A percentile compares a stretch with the other conserved stretches of the same genome.
phyloP scores from a whole-genome alignment of 495 filamentous ascomycete species.

The Tuber brumale region DNA sequence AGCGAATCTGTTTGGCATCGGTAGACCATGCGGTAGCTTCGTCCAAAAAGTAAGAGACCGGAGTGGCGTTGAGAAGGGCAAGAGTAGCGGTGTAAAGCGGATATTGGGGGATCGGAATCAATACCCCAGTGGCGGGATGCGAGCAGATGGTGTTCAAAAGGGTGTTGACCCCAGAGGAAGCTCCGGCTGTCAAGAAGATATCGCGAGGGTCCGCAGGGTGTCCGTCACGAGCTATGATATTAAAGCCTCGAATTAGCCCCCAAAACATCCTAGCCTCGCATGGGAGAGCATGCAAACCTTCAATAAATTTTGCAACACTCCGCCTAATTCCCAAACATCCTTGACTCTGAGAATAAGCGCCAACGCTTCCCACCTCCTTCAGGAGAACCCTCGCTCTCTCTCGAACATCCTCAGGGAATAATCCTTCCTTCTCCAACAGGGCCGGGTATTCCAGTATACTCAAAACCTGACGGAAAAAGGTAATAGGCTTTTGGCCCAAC shows the following conservation, averaged over 20 bases:
- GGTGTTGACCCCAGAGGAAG: constrained; percentile 89
- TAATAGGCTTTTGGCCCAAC: constrained; percentile 96
- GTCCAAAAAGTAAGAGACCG: constrained; percentile 88
- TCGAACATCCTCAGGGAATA: constrained; percentile 63
- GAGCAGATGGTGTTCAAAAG: constrained; percentile 84
- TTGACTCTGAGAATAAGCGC: constrained; percentile 92
- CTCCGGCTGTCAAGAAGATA: constrained; percentile 83
- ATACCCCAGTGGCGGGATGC: constrained; percentile 67
- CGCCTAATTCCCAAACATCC: constrained; percentile 77
- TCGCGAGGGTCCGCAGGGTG: constrained; percentile 68
- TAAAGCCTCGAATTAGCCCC: constrained; percentile 8
- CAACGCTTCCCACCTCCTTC: constrained; percentile 77
- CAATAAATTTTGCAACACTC: constrained; percentile 86
- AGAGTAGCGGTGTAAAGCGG: constrained; percentile 95
- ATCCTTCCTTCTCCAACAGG: constrained; percentile 63
- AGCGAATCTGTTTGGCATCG: constrained; percentile 65
- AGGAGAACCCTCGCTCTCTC: constrained; percentile 73
- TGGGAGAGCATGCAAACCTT: constrained; percentile 51
- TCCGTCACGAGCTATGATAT: constrained; percentile 70
- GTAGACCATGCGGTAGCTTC: constrained; percentile 83
- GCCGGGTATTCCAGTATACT: constrained; percentile 86
- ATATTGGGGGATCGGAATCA: constrained; percentile 96
- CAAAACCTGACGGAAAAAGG: constrained; percentile 95
- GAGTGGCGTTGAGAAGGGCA: constrained; percentile 71
- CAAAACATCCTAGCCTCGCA: not conserved